These are phyloP conservation scores for Beauveria australis DNA, from an alignment of 2,329 filamentous ascomycete species.

Conservation along the genomic window DNA sequence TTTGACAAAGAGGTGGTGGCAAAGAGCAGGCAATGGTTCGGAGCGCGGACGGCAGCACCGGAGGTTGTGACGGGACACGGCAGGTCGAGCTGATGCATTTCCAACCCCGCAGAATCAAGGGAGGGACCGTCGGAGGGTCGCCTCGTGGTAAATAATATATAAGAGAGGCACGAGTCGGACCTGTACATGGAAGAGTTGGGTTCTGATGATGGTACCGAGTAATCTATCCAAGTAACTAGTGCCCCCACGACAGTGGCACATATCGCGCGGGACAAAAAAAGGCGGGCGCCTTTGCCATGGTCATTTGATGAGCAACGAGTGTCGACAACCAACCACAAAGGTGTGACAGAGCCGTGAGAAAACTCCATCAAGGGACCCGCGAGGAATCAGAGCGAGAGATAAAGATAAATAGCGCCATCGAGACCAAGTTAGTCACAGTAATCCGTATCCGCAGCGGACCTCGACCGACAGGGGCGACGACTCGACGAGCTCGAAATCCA, in stretches of 20 bases:
- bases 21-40: not conserved
- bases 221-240: not conserved
- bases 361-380: not conserved
- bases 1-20: not conserved
- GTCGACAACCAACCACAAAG: not conserved
- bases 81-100: not conserved
- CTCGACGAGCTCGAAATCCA: too few relatives aligned
- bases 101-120: conserved; percentile 2
- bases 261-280: not conserved
- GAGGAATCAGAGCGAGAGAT: not conserved
- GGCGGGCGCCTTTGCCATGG: not conserved
- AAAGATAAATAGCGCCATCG: conserved; percentile 1
- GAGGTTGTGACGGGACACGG: not conserved
- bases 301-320: not conserved
- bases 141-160: not conserved
- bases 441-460: conserved; percentile 8
- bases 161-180: not conserved
- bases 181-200: not conserved
- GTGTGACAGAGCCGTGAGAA: not conserved
- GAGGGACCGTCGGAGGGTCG: not conserved
- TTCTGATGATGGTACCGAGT: not conserved
- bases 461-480: not conserved
- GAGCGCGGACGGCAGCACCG: not conserved
- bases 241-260: not conserved
- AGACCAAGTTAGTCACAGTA: not conserved